phyloP scores from a whole-genome alignment of 2,329 filamentous ascomycete species.

The Colletotrichum sansevieriae region DNA sequence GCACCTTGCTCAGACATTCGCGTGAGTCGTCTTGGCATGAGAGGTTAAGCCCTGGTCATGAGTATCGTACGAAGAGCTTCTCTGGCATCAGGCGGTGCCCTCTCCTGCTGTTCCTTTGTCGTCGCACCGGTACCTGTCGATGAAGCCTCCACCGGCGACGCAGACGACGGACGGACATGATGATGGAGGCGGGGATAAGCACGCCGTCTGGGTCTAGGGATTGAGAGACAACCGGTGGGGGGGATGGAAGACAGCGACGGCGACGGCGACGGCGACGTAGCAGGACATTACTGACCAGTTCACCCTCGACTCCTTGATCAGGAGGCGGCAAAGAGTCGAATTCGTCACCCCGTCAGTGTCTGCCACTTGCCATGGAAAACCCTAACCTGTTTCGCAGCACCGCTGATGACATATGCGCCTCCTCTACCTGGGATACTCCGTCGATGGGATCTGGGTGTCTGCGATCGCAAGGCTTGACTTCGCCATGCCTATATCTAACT shows the following conservation, averaged over 20 bases:
- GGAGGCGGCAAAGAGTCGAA: conserved; percentile 14
- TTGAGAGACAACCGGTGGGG: conserved; percentile 24
- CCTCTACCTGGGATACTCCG: background rate
- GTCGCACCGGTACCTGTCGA: conserved; percentile 11
- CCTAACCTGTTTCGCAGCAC: background rate
- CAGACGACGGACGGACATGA: conserved; percentile 4
- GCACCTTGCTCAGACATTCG: conserved; percentile 35
- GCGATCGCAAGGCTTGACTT: conserved; percentile 1
- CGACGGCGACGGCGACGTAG: conserved; percentile 1
- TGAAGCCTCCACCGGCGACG: background rate
- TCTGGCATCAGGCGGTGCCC: background rate
- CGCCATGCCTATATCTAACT: background rate
- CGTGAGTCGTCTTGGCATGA: conserved; percentile 32
- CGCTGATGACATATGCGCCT: conserved; percentile 9
- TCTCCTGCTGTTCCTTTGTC: conserved; percentile 21
- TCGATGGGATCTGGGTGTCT: conserved; percentile 1
- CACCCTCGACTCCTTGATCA: conserved; percentile 1
- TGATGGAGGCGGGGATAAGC: conserved; percentile 19
- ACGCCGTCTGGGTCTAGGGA: conserved; percentile 20
- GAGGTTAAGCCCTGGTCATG: conserved; percentile 20
- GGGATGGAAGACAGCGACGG: conserved; percentile 12
- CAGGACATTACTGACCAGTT: conserved; percentile 11
- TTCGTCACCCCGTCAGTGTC: conserved; percentile 11
- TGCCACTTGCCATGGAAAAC: conserved; percentile 3
- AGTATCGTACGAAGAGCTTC: conserved; percentile 32